Percentiles rank a stretch among this genome's conserved stretches.
phyloP scores from a whole-genome alignment of 164 flowering plant species.

The Vitis vinifera region ASM3070453v1 NC_081822.1:11417501-11418000 shows the following conservation, averaged over 20 bases:
- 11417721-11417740: too few species aligned
- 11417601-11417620: background rate
- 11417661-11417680: background rate
- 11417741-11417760: background rate
- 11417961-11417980: too few species aligned
- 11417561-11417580: conserved; percentile 84
- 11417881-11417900: too few species aligned
- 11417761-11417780: background rate
- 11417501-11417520: conserved; percentile 67
- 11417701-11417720: too few species aligned
- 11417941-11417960: too few species aligned
- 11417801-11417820: background rate
- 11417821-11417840: background rate
- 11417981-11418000: too few species aligned
- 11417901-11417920: too few species aligned
- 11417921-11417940: too few species aligned
- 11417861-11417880: too few species aligned
- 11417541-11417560: conserved; percentile 60
- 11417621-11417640: background rate
- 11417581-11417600: conserved; percentile 72
- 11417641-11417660: background rate
- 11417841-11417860: background rate
- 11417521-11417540: conserved; percentile 51
- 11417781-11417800: background rate
- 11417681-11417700: background rate